These are phyloP conservation scores for Radiomyces spectabilis DNA, from an alignment of 192 early-diverging fungal genomes.

Conservation along the genomic window DNA sequence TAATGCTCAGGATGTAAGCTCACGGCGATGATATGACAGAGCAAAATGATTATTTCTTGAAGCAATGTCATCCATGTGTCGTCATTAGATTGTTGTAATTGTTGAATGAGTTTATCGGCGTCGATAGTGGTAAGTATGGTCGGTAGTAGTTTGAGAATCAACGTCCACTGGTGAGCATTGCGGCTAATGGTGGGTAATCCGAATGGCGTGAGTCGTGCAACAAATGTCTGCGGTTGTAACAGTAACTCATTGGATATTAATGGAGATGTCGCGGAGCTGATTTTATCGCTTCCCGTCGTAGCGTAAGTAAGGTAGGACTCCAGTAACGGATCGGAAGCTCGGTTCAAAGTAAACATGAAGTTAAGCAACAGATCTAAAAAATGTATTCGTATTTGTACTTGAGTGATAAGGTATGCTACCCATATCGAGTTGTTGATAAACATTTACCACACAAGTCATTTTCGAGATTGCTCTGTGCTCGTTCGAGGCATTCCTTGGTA, in stretches of 20 bases:
- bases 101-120: not conserved
- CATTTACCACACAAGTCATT: slow-evolving; percentile 18
- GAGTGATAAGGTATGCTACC: too few relatives aligned
- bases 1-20: slow-evolving; percentile 8
- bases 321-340: slow-evolving; percentile 8
- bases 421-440: too few relatives aligned
- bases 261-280: not conserved
- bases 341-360: slow-evolving; percentile 12
- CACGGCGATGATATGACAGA: slow-evolving; percentile 3
- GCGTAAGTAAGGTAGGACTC: slow-evolving; percentile 21
- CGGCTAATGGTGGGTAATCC: not conserved
- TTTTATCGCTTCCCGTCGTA: not conserved
- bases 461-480: not conserved
- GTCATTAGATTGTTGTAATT: not conserved
- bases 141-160: slow-evolving; percentile 7
- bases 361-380: slow-evolving; percentile 6
- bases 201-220: not conserved
- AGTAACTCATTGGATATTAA: not conserved
- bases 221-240: slow-evolving; percentile 3
- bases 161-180: slow-evolving; percentile 18
- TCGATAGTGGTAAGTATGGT: not conserved
- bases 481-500: slow-evolving; percentile 9
- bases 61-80: not conserved
- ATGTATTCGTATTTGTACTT: not conserved
- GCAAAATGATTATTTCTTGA: not conserved